Percentiles rank a stretch among this genome's conserved stretches.
These are phyloP conservation scores for Bryoerythrophyllum caledonicum DNA, from an alignment of 225 moss, liverwort and hornwort genomes.

Conservation along the genomic window DNA sequence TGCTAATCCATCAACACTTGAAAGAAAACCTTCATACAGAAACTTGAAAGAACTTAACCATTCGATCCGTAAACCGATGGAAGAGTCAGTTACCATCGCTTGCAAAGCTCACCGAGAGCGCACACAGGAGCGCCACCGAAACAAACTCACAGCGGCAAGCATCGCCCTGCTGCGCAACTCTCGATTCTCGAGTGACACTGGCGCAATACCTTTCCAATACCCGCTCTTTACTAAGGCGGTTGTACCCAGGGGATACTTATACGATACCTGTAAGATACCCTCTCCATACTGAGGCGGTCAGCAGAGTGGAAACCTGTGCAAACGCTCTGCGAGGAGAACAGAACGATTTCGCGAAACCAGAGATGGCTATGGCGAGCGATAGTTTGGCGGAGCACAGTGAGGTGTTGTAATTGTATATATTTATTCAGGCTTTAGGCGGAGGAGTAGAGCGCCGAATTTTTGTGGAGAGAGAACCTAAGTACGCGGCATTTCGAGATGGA, in stretches of 20 bases:
- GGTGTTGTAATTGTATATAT: not conserved
- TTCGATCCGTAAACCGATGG: no score
- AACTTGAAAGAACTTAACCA: no score
- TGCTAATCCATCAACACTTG: no score
- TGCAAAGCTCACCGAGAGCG: constrained; percentile 2
- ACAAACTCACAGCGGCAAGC: constrained; percentile 8
- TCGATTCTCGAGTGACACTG: not conserved
- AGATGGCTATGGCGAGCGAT: not conserved
- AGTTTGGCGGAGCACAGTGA: not conserved
- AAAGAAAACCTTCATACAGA: no score
- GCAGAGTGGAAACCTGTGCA: not conserved
- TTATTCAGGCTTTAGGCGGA: not conserved
- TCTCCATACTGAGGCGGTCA: not conserved
- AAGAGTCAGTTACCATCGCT: constrained; percentile 7
- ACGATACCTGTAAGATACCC: not conserved
- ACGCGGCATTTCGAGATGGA: constrained; percentile 33
- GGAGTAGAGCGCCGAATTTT: not conserved
- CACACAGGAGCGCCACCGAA: constrained; percentile 17
- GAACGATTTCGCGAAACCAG: not conserved
- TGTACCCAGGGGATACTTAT: not conserved
- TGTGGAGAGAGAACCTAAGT: constrained; percentile 11
- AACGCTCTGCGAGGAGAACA: not conserved
- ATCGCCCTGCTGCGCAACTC: no score
- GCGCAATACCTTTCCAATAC: not conserved
- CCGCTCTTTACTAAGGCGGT: not conserved